These are phyloP conservation scores for Amanita muscaria DNA, from an alignment of 768 basidiomycete genomes.

Conservation along the genomic window DNA sequence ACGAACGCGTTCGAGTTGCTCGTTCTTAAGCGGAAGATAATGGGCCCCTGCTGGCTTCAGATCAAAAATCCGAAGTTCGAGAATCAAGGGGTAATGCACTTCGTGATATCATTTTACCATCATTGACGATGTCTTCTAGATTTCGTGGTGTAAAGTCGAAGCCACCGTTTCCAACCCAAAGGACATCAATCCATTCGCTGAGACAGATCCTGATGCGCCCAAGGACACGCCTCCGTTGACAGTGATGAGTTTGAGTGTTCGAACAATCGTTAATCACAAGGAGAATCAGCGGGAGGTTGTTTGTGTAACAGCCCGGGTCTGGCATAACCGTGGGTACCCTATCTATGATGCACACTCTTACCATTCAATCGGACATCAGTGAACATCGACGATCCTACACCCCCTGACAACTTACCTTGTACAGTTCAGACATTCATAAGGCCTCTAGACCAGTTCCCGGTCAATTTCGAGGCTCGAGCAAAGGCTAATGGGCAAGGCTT, in stretches of 20 bases:
- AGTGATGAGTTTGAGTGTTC: conserved; percentile 78
- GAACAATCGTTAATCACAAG: conserved; percentile 89
- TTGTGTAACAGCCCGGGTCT: conserved; percentile 74
- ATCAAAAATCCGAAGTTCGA: conserved; percentile 72
- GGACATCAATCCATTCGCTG: conserved; percentile 75
- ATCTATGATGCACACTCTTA: neutral
- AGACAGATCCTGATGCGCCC: conserved; percentile 59
- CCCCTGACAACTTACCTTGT: conserved; percentile 79
- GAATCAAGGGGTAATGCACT: conserved; percentile 60
- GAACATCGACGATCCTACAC: conserved; percentile 84
- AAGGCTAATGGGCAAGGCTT: conserved; percentile 53
- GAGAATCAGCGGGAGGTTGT: conserved; percentile 94
- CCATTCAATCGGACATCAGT: conserved; percentile 34
- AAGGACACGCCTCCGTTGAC: conserved; percentile 85
- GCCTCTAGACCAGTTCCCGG: conserved; percentile 80
- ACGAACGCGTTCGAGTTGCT: conserved; percentile 90
- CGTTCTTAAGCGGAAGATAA: conserved; percentile 92
- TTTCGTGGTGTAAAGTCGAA: conserved; percentile 97
- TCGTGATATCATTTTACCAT: conserved; percentile 1
- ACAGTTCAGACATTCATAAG: conserved; percentile 83
- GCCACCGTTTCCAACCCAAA: conserved; percentile 78
- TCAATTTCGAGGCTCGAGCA: conserved; percentile 68
- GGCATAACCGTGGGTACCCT: conserved; percentile 47
- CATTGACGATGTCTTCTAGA: conserved; percentile 32
- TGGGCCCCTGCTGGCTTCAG: conserved; percentile 97